Conservation (phyloP, 1,284 basidiomycete genomes). For the Coriolopsis trogii region DNA sequence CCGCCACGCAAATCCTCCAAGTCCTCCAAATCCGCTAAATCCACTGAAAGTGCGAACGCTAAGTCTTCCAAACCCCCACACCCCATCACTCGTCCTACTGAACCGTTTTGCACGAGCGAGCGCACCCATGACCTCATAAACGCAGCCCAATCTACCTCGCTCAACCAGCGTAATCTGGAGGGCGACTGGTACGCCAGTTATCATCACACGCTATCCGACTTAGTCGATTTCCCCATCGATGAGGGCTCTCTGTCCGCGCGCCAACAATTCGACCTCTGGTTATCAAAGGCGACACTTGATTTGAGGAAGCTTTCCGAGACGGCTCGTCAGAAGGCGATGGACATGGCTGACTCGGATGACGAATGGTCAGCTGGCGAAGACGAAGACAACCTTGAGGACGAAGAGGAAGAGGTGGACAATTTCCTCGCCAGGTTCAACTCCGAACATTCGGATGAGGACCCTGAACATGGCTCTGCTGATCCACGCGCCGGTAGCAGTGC, state of each 20-base stretch:
- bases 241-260: neutral
- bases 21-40: too few species aligned
- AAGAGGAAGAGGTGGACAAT: too few species aligned
- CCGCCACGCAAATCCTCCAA: too few species aligned
- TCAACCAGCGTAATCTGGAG: neutral
- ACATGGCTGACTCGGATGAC: neutral
- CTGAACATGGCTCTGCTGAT: too few species aligned
- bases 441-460: too few species aligned
- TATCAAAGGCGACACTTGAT: neutral
- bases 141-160: neutral
- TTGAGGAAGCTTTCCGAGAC: too few species aligned
- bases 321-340: too few species aligned
- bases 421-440: too few species aligned
- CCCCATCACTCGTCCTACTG: neutral
- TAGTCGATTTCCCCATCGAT: neutral
- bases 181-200: neutral
- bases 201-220: neutral
- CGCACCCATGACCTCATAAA: neutral
- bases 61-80: neutral
- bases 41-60: too few species aligned
- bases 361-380: neutral
- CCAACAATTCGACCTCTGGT: neutral
- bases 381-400: neutral
- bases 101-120: neutral
- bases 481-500: too few species aligned